Evolutionary conservation across 345 rosid genomes (phyloP), one percentile per base, ranked within the genome.

Genomic region (Citrus australasica): DNA sequence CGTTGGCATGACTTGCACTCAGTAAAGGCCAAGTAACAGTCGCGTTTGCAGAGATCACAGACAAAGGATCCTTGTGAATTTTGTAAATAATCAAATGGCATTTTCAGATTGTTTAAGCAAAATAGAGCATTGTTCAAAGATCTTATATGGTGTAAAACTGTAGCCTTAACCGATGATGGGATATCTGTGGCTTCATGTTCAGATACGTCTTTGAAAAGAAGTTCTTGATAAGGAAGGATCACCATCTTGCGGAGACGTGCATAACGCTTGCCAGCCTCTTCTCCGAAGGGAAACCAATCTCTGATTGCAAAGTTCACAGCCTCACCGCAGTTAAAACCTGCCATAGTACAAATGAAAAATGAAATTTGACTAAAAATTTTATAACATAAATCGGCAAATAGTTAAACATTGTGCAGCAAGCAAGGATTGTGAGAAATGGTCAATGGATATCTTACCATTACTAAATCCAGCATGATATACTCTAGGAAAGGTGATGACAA

Each of bases 391-490:
- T 14, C 22, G 42, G 1, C 51, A 35, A 25, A 56, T 32, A 13
- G 42, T 65, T 61, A 61, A 8, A 46, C 13, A 42, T 66, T 13
- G 9, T 62, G 22, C 4, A 64, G 14, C 61, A 24, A 4, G 8
- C 22, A 16, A 17, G 32, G 27, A 64, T 46, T 46, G 51, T 46
- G 17, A 46, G 51, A 24, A 51, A 16, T 6, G 65, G 5, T 32
- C 8, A 32, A 30, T 64, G 22, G 16, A 25, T 62, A 71, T 56
- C 56, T 73, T 76, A 87, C 95, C 95, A 75, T 88, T 88, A 79
- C 89, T 91, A 71, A 91, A 91, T 77, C 91, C 93, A 6, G 88
- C 91, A 86, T 90, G 93, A 84, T 91, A 87, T 38, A 92, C 88
- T 69, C 88, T 87, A 13, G 95, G 95, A 66, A 91, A 90, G 27